Base-by-base conservation (phyloP, 805 yeast genomes). In the Brettanomyces bruxellensis region DNA sequence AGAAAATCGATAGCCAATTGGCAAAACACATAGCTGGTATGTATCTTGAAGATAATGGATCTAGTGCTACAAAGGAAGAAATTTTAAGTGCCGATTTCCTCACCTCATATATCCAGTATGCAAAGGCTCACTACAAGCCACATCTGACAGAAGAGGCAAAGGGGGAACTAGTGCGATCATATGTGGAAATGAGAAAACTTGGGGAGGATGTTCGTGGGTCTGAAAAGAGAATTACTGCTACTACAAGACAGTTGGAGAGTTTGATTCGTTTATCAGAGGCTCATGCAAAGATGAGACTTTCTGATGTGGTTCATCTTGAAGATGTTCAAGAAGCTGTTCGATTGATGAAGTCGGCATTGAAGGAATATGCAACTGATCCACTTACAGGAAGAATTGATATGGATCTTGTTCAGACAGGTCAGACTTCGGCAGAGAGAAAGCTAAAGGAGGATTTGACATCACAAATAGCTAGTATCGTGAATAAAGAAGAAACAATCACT, bases 341-440 rank as follows among this genome's bases (percentile, higher is more conserved):
- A 54, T 72, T 93, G 54, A 93, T 91, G 61, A 81, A 85, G 56
- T 78, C 95, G 3, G 99, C 99, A 12, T 86, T 93, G 53, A 93
- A 93, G 63, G 98, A 93, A 53, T 93, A 93, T 62, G 99, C 99
- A 13, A 93, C 96, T 3, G 99, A 93, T 68, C 99, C 99, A 24
- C 71, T 83, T 34, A 91, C 99, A 0, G 99, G 99, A 30, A 78
- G 93, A 57, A 93, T 93, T 54, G 99, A 93, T 62, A 89, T 93
- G 96, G 96, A 89, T 62, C 72, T 93, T 61, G 90, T 93, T 28
- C 97, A 91, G 67, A 93, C 98, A 0, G 99, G 98, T 42, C 89
- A 90, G 41, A 86, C 96, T 0, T 75, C 86, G 2, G 86, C 91
- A 3, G 95, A 90, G 63, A 74, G 96, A 64, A 75, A 80, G 55